Conservation (phyloP, 2,329 filamentous ascomycete species). For the Colletotrichum sp. region DNA sequence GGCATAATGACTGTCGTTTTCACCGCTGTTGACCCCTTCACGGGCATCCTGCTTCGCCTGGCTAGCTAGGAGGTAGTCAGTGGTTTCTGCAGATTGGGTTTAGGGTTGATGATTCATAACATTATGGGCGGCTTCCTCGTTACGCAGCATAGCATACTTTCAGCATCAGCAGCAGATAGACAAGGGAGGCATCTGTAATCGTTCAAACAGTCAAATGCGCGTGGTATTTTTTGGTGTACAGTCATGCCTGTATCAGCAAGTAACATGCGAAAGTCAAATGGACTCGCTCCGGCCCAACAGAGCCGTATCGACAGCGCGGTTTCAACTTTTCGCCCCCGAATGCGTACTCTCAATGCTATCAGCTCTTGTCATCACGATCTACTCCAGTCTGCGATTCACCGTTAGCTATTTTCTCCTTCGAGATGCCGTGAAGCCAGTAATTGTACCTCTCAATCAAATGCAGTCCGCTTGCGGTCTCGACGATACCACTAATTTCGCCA, state of each 20-base stretch:
- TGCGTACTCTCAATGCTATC: neutral
- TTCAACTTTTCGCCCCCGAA: neutral
- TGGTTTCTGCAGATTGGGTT: neutral
- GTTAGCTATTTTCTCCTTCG: slow-evolving; percentile 39
- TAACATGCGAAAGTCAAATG: neutral
- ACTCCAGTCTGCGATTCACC: slow-evolving; percentile 59
- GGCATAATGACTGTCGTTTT: slow-evolving; percentile 62
- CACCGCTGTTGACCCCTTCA: slow-evolving; percentile 53
- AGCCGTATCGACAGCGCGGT: neutral
- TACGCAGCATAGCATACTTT: neutral
- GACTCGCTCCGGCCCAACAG: neutral
- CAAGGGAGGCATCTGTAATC: neutral
- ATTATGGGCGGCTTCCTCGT: neutral
- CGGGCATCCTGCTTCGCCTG: slow-evolving; percentile 34
- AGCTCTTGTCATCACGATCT: neutral
- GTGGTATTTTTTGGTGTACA: slow-evolving; percentile 17
- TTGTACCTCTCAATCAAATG: slow-evolving; percentile 94
- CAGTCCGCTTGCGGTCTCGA: slow-evolving; percentile 91
- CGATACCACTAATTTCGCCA: slow-evolving; percentile 84
- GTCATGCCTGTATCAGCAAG: neutral
- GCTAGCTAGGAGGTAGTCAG: neutral
- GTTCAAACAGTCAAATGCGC: neutral
- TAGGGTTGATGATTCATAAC: neutral
- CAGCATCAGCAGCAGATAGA: neutral
- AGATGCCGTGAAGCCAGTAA: neutral